Conservation (phyloP, 805 yeast species). For the Limtongia smithiae region DNA sequence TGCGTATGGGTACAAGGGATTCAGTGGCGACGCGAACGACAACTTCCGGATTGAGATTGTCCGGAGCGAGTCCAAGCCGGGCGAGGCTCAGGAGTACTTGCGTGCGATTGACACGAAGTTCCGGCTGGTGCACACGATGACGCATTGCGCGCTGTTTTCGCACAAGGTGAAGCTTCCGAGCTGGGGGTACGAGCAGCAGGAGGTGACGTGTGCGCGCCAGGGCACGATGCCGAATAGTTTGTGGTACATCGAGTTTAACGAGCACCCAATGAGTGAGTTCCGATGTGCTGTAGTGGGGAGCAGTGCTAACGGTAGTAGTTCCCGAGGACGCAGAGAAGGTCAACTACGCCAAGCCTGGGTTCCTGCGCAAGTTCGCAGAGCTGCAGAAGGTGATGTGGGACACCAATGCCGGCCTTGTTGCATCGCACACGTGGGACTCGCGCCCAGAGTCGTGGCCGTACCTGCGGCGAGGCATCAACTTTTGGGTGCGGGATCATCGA, state of each 20-base stretch:
- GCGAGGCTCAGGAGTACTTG: constrained; percentile 40
- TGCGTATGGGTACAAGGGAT: constrained; percentile 60
- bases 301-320: constrained; percentile 7
- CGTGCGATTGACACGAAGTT: constrained; percentile 66
- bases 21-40: constrained; percentile 64
- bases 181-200: constrained; percentile 83
- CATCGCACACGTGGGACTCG: constrained; percentile 50
- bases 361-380: constrained; percentile 52
- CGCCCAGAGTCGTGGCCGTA: constrained; percentile 60
- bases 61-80: constrained; percentile 38
- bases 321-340: constrained; percentile 38
- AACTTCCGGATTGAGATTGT: constrained; percentile 61
- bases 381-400: constrained; percentile 56
- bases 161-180: constrained; percentile 72
- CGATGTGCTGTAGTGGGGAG: constrained; percentile 12
- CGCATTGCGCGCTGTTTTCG: constrained; percentile 68
- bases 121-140: constrained; percentile 61
- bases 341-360: constrained; percentile 40
- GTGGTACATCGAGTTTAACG: constrained; percentile 70
- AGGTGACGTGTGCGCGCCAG: constrained; percentile 76
- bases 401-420: constrained; percentile 46
- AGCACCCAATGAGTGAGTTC: constrained; percentile 47
- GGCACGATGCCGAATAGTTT: constrained; percentile 65
- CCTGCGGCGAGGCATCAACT: constrained; percentile 54
- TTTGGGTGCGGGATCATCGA: constrained; percentile 46